Base-by-base conservation (phyloP, 768 basidiomycete genomes). In the Suillus brevipes region DNA sequence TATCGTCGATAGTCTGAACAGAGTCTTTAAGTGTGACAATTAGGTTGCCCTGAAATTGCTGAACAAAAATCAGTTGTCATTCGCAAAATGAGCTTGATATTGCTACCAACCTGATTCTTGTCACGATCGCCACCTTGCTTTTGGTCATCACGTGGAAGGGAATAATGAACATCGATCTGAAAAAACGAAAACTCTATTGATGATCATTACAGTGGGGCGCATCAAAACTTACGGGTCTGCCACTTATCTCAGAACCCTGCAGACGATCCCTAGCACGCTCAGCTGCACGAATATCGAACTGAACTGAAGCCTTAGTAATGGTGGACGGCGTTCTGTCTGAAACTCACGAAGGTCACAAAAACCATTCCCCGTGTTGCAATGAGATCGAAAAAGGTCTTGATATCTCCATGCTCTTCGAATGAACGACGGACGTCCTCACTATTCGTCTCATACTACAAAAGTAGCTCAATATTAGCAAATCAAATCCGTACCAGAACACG, bases 111-210 rank as follows among this genome's bases (percentile, higher is more conserved):
- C 78, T 96, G 94, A 74, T 92, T 94, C 77, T 90, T 95, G 61
- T 96, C 95, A 56, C 89, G 72, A 1, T 76, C 75, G 7, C 83
- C 67, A 83, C 87, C 62, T 85, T 85, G 71, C 83, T 84, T 77
- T 67, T 91, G 87, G 63, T 97, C 93, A 70, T 92, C 93, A 67
- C 93, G 89, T 13, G 97, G 97, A 36, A 99, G 80, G 34, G 95
- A 97, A 80, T 95, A 99, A 76, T 99, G 97, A 0, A 99, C 96
- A 80, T 99, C 97, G 75, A 99, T 99, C 97, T 97, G 73, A 25
- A 42, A 28, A 55, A 50, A 62, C 38, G 60, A 69, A 63, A 56
- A 37, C 45, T 67, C 64, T 62, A 38, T 62, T 60, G 56, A 64
- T 20, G 52, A 43, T 37, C 56, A 65, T 64, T n/a, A 28, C 56